Evolutionary conservation across 129 eudicot species (phyloP), one percentile per base, ranked within the genome.

Genomic region (Sambucus nigra): DNA sequence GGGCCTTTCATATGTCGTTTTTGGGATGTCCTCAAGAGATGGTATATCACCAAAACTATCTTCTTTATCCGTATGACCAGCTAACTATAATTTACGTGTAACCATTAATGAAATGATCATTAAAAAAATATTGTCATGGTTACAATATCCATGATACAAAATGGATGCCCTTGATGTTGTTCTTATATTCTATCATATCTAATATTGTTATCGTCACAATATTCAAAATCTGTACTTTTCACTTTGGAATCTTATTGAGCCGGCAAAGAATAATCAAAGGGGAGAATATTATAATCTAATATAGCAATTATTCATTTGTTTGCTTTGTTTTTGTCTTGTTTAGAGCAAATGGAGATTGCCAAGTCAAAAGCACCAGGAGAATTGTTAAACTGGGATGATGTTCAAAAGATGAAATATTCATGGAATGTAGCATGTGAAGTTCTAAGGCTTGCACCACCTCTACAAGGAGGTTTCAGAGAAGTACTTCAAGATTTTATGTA

Each of bases 381-480:
- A 41, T 49, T 73, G 26, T 65, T 88, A 64, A 80, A 68, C 6
- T 88, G 97, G 95, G 85, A 77, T 0, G 97, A 88, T 58, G 24
- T 88, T 8, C 80, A 81, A 17, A 84, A 84, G 61, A 88, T 88
- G 97, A 84, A 88, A 41, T 88, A 84, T 46, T 84, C 97, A 28
- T 88, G 94, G 94, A 88, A 84, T 25, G 97, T 84, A 11, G 89
- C 87, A 0, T 84, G 97, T 66, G 97, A 88, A 80, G 81, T 74
- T 3, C 51, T 88, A n/a, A 84, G 97, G 57, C 93, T 88, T 51
- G 86, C 96, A 18, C 86, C 96, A 21, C 96, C 96, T 0, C 82
- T 82, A 27, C 96, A 82, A 50, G 96, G 96, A 5, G 84, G 76
- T 49, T 87, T 87, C 35, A 68, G 96, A 64, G 94, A 82, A 65